Conservation (phyloP, 805 yeast species). For the Priceomyces fermenticarens region DNA sequence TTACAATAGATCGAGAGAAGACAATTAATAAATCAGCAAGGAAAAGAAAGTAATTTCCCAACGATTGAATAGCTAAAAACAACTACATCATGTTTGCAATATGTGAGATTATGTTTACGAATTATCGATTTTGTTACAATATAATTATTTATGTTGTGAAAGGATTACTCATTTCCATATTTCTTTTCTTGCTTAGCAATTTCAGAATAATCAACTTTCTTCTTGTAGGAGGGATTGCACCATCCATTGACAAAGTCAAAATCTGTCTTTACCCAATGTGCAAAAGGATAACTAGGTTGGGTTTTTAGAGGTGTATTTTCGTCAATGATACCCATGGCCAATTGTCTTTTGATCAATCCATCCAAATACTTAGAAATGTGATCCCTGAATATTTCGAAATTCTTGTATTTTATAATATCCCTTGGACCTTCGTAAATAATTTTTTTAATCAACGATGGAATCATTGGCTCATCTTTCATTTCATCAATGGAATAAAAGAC, state of each 20-base stretch:
- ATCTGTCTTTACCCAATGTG: slow-evolving; percentile 48
- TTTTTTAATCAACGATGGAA: slow-evolving; percentile 70
- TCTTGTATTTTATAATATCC: slow-evolving; percentile 61
- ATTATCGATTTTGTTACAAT: too few species aligned
- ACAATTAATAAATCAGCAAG: background rate
- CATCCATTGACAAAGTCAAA: slow-evolving; percentile 39
- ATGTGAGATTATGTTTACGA: too few species aligned
- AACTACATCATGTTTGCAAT: too few species aligned
- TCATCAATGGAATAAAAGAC: slow-evolving; percentile 77
- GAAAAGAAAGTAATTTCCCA: background rate
- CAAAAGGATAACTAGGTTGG: slow-evolving; percentile 61
- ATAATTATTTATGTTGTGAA: background rate
- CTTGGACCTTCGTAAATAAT: slow-evolving; percentile 66
- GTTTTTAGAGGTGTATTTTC: slow-evolving; percentile 59
- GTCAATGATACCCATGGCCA: slow-evolving; percentile 51
- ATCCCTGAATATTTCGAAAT: slow-evolving; percentile 56
- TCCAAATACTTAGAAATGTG: slow-evolving; percentile 60
- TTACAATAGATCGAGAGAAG: too few species aligned
- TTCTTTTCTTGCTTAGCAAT: slow-evolving; percentile 16
- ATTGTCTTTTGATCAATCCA: slow-evolving; percentile 53
- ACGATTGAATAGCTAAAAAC: too few species aligned
- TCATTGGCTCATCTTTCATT: slow-evolving; percentile 72
- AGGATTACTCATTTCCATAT: slow-evolving; percentile 8
- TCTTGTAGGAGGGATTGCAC: slow-evolving; percentile 32
- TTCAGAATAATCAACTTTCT: slow-evolving; percentile 20